phyloP scores from a whole-genome alignment of 768 basidiomycete species.

The Russula earlei region DNA sequence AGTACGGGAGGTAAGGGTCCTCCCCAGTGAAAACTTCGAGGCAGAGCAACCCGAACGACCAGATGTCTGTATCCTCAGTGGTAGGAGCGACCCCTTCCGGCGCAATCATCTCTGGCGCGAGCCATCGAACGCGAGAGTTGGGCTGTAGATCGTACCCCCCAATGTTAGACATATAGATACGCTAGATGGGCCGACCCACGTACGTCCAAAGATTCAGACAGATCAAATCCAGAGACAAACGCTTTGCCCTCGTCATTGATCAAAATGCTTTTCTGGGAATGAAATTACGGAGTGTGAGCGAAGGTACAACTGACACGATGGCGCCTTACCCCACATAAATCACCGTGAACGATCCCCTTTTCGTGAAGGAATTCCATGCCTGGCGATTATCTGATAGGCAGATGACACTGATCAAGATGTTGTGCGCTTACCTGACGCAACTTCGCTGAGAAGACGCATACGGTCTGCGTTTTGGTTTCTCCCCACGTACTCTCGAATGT shows the following conservation, averaged over 20 bases:
- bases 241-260: slow-evolving; percentile 33
- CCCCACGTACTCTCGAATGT: slow-evolving; percentile 29
- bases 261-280: slow-evolving; percentile 34
- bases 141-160: slow-evolving; percentile 14
- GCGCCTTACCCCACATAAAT: slow-evolving; percentile 20
- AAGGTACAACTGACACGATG: not conserved
- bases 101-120: slow-evolving; percentile 7
- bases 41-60: slow-evolving; percentile 14
- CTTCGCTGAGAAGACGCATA: slow-evolving; percentile 30
- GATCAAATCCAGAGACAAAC: slow-evolving; percentile 37
- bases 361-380: slow-evolving; percentile 13
- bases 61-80: slow-evolving; percentile 2
- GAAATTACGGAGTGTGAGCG: not conserved
- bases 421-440: slow-evolving; percentile 28
- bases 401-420: not conserved
- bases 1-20: not conserved
- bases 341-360: slow-evolving; percentile 17
- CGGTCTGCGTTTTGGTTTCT: slow-evolving; percentile 29
- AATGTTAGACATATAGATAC: not conserved
- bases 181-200: not conserved
- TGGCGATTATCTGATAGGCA: not conserved
- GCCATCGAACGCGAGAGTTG: slow-evolving; percentile 2
- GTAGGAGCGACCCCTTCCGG: not conserved
- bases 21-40: slow-evolving; percentile 8
- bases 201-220: slow-evolving; percentile 24